A percentile compares a stretch with the other conserved stretches of the same genome.
Evolutionary conservation across 192 early-diverging fungal species (phyloP).

Genomic region (Gonapodya prolifera): DNA sequence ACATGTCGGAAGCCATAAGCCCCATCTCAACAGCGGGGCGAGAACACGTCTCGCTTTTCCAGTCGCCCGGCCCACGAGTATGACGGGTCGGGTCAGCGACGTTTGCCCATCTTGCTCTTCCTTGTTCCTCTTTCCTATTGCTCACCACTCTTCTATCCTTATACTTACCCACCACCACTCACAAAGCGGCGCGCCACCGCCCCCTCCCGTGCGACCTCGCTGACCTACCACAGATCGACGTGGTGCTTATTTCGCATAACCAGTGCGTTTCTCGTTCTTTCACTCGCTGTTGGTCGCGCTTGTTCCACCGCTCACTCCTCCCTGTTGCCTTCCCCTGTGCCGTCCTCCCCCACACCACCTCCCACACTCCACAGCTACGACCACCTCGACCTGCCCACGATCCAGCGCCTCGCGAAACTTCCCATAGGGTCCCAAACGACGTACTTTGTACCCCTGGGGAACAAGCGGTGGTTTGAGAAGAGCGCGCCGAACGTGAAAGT

Average conservation of each 20-base stretch:
- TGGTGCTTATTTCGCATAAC: constrained; percentile 69
- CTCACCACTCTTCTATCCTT: not conserved
- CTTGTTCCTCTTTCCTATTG: too few species aligned
- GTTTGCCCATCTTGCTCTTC: too few species aligned
- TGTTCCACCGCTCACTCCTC: too few species aligned
- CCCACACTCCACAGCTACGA: constrained; percentile 36
- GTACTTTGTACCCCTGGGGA: constrained; percentile 70
- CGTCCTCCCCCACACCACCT: not conserved
- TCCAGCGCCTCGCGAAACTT: constrained; percentile 30
- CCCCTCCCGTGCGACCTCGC: constrained; percentile 47
- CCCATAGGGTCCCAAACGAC: constrained; percentile 15
- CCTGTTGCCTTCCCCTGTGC: not conserved
- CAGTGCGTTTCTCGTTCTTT: constrained; percentile 25
- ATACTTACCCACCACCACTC: not conserved
- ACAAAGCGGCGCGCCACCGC: constrained; percentile 26
- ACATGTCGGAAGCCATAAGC: too few species aligned
- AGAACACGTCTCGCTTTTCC: too few species aligned
- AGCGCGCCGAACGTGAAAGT: constrained; percentile 37
- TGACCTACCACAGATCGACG: constrained; percentile 56
- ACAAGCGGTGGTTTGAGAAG: constrained; percentile 45
- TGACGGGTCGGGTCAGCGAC: too few species aligned
- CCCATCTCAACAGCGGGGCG: too few species aligned
- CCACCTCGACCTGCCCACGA: constrained; percentile 60
- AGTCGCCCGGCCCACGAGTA: too few species aligned
- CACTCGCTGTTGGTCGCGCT: too few species aligned